Base-by-base conservation (phyloP, 805 yeast genomes). In the Saccharomycopsis fermentans region DNA sequence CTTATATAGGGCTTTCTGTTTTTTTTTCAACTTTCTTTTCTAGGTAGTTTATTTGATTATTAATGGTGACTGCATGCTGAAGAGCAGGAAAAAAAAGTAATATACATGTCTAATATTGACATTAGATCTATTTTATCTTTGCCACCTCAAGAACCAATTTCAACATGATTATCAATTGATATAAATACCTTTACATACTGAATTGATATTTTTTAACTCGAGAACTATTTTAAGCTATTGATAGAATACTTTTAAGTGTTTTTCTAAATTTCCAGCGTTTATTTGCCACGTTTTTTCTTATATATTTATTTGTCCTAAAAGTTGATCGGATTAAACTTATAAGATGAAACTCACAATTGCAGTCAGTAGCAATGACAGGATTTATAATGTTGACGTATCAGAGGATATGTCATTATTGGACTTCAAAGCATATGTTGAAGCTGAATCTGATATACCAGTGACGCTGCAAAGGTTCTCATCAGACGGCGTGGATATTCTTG, bases 361-460 rank as follows among this genome's bases (percentile, higher is more conserved):
- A 0, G 73, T 79, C 53, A 80, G 74, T 43, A 67, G 71, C 17
- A 71, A 75, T n/a, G 87, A 80, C 36, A 75, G 72, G 36, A 72
- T 82, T 11, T 69, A 78, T 57, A 69, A 72, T 2, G 76, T 87
- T 1, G 96, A 90, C 56, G 77, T 89, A 4, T 79, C 88, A 3
- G 79, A 73, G 1, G 86, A 84, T 14, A 77, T 90, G 74, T 68
- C 81, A 0, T 68, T 90, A 9, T 74, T 69, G 14, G 96, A 90
- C 68, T 77, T 91, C 63, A 77, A 80, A 60, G 95, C 92, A 0
- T 82, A 85, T 63, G 67, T 90, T 9, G 85, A 84, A 61, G 81
- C 85, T 1, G 96, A 89, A 66, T 78, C 90, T 8, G 77, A 74
- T 14, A 77, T 85, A 55, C 71, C 74, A 11, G 71, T 77, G 3